A percentile compares a stretch with the other conserved stretches of the same genome.
Evolutionary conservation across 1,284 basidiomycete species (phyloP).

Genomic region (Boletus semigastroideus): DNA sequence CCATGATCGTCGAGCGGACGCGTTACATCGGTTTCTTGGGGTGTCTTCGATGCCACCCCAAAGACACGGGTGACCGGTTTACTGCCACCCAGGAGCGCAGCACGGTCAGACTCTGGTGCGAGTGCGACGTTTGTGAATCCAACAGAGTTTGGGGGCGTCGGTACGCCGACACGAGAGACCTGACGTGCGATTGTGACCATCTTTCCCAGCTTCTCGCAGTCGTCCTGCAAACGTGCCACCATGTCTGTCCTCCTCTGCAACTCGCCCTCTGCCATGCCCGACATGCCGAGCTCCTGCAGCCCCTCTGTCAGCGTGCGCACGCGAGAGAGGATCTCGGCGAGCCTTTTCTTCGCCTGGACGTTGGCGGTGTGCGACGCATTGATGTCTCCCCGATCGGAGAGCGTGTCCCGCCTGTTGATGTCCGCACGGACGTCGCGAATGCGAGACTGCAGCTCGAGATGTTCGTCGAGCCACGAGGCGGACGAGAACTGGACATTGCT

Average conservation of each 20-base stretch:
- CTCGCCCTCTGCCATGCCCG: slow-evolving; percentile 81
- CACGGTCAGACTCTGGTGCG: slow-evolving; percentile 59
- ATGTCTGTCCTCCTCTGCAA: slow-evolving; percentile 80
- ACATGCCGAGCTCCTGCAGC: slow-evolving; percentile 60
- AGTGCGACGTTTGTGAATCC: slow-evolving; percentile 38
- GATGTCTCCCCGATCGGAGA: slow-evolving; percentile 74
- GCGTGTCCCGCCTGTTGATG: slow-evolving; percentile 83
- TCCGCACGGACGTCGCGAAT: slow-evolving; percentile 80
- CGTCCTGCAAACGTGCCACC: slow-evolving; percentile 79
- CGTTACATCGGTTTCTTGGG: slow-evolving; percentile 83
- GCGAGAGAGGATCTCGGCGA: slow-evolving; percentile 72
- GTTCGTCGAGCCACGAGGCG: slow-evolving; percentile 84
- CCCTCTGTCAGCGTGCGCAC: slow-evolving; percentile 72
- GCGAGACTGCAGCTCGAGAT: slow-evolving; percentile 69
- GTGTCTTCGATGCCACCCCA: slow-evolving; percentile 53
- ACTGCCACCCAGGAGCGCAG: slow-evolving; percentile 50
- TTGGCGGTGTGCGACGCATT: slow-evolving; percentile 75
- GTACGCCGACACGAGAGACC: slow-evolving; percentile 39
- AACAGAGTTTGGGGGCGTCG: slow-evolving; percentile 14
- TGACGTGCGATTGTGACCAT: slow-evolving; percentile 74
- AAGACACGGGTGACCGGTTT: slow-evolving; percentile 78
- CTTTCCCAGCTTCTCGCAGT: slow-evolving; percentile 79
- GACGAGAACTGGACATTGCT: slow-evolving; percentile 58
- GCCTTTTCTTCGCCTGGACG: slow-evolving; percentile 80
- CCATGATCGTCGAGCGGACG: slow-evolving; percentile 85